phyloP scores from a whole-genome alignment of 1,139 yeast species.

The Sugiyamaella japonica region DNA sequence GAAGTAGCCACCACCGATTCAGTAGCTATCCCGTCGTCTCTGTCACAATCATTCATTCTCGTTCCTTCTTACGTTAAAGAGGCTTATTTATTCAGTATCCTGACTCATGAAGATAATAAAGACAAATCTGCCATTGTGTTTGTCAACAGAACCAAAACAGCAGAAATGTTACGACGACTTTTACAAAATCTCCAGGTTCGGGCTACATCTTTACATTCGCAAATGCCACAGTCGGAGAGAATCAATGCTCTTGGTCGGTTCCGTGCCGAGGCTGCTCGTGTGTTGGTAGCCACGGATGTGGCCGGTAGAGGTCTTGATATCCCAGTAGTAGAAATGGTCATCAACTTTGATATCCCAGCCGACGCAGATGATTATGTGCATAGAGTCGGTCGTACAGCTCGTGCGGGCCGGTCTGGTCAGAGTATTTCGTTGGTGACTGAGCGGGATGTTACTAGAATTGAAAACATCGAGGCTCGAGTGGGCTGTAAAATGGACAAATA shows the following conservation, averaged over 20 bases:
- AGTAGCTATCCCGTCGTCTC: constrained; percentile 76
- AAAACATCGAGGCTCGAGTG: constrained; percentile 84
- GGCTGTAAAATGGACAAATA: constrained; percentile 74
- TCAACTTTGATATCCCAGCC: constrained; percentile 91
- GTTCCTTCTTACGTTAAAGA: constrained; percentile 87
- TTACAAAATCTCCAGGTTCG: constrained; percentile 70
- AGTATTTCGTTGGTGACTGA: constrained; percentile 76
- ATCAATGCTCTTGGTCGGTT: constrained; percentile 88
- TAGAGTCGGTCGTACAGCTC: constrained; percentile 99
- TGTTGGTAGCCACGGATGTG: constrained; percentile 91
- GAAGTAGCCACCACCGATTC: constrained; percentile 67
- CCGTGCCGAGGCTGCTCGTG: constrained; percentile 91
- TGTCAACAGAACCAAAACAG: constrained; percentile 87
- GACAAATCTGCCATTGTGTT: constrained; percentile 74
- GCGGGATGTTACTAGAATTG: constrained; percentile 75
- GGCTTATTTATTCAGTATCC: constrained; percentile 72
- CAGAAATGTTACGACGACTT: constrained; percentile 79
- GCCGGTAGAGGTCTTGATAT: constrained; percentile 98
- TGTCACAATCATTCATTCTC: constrained; percentile 55
- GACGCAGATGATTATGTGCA: constrained; percentile 97
- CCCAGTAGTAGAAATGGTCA: constrained; percentile 83
- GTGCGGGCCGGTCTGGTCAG: constrained; percentile 87
- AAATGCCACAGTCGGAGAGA: constrained; percentile 91
- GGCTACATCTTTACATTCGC: constrained; percentile 89
- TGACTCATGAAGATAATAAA: constrained; percentile 61